phyloP scores from a whole-genome alignment of 805 yeast species.

The Wickerhamomyces ciferrii region DNA sequence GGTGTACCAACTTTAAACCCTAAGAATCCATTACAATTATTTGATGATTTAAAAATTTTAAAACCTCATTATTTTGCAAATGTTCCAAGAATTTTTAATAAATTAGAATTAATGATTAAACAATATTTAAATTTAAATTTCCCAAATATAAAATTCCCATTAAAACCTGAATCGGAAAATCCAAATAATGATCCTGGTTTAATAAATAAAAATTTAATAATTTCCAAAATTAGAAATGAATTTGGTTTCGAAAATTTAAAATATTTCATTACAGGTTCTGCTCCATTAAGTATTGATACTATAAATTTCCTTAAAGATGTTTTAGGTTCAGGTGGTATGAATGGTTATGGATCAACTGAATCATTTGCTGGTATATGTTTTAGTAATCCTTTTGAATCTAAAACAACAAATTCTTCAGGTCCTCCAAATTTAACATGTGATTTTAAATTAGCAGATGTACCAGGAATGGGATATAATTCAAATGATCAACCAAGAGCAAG shows the following conservation, averaged over 20 bases:
- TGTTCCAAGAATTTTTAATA: conserved; percentile 61
- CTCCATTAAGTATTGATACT: conserved; percentile 62
- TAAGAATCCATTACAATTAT: conserved; percentile 40
- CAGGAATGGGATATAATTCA: conserved; percentile 47
- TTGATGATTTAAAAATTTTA: conserved; percentile 49
- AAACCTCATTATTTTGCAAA: conserved; percentile 47
- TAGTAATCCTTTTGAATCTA: conserved; percentile 38
- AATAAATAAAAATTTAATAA: conserved; percentile 15
- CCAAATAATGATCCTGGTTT: conserved; percentile 1
- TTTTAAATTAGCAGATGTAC: conserved; percentile 52
- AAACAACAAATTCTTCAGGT: conserved; percentile 43
- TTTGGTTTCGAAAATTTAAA: conserved; percentile 40
- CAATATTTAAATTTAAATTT: conserved; percentile 14
- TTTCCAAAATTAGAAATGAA: conserved; percentile 32
- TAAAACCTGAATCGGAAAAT: too few relatives aligned
- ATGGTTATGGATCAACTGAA: conserved; percentile 74
- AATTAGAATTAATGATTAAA: conserved; percentile 51
- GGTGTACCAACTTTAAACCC: conserved; percentile 40
- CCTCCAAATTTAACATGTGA: conserved; percentile 48
- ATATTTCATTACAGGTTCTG: conserved; percentile 49
- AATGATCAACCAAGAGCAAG: conserved; percentile 34
- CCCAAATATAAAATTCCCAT: too few relatives aligned
- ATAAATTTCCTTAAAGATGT: conserved; percentile 52
- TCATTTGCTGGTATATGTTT: conserved; percentile 52
- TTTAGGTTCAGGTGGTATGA: conserved; percentile 36